Evolutionary conservation across 176 grass and related monocot species (phyloP), one percentile per base, ranked within the genome.

Genomic region (Zea luxurians): DNA sequence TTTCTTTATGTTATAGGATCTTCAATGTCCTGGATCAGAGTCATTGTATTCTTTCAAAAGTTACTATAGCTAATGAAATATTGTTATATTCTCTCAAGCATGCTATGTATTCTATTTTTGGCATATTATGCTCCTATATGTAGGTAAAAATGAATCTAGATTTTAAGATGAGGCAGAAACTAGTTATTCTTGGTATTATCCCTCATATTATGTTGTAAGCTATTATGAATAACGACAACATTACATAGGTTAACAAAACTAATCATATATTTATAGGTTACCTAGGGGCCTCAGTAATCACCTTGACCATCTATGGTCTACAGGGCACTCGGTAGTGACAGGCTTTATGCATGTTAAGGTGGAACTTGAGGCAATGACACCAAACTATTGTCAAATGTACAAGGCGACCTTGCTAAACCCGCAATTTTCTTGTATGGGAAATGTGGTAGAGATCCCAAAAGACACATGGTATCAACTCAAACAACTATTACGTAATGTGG

Each of bases 381-480:
- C 76, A 5, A 74, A 74, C 43, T 13, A 17, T 2, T 61, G 49
- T 61, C 47, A 57, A 87, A 77, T 59, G 4, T 82, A 41, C 18
- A 16, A 2, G 72, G 55, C 0, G 4, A 75, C 1, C 8, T 77
- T 12, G 67, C 82, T 49, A 85, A 70, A 10, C 81, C 86, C 21
- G 91, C 94, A 48, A 91, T 84, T 71, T 97, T 97, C 38, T 35
- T 97, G 2, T 93, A 90, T 70, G 27, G 89, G 87, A 78, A 93
- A 87, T 79, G 83, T 90, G 18, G 67, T 93, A 63, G 48, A 87
- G 37, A 82, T 97, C 63, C 83, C 87, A 2, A 37, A 76, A 73
- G 48, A 49, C 5, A 90, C 94, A n/a, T 97, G 94, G 91, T 13
- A 12, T 38, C 58, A 80, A 40, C 63, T 97, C 3, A 84, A 87